phyloP scores from a whole-genome alignment of 192 early-diverging fungal species.

The Neocallimastix lanati region DNA sequence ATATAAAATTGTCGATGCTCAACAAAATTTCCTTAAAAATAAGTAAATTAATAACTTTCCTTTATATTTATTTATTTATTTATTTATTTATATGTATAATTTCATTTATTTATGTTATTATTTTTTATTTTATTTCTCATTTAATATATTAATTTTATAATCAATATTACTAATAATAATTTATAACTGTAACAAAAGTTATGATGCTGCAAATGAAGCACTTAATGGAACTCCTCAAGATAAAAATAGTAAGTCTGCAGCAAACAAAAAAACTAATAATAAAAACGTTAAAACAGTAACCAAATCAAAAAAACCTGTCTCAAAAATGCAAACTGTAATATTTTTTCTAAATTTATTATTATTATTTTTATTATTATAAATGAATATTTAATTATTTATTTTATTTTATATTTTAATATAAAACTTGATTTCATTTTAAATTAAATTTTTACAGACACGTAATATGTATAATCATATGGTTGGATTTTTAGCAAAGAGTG shows the following conservation, averaged over 20 bases:
- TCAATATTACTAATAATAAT: neutral
- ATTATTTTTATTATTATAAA: too few species aligned
- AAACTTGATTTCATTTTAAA: too few species aligned
- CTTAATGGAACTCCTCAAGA: neutral
- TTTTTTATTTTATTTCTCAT: neutral
- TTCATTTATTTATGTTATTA: too few species aligned
- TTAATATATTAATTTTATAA: slow-evolving; percentile 13
- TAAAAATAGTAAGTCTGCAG: neutral
- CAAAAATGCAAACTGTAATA: neutral
- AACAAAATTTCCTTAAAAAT: slow-evolving; percentile 36
- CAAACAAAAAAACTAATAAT: neutral
- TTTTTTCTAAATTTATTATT: too few species aligned
- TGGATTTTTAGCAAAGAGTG: slow-evolving; percentile 44
- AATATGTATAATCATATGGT: slow-evolving; percentile 72
- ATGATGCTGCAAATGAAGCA: neutral
- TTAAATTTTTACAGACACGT: slow-evolving; percentile 23
- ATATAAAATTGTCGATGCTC: slow-evolving; percentile 74
- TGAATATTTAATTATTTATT: too few species aligned
- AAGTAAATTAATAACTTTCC: slow-evolving; percentile 18
- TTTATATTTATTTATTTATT: neutral
- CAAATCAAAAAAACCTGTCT: neutral
- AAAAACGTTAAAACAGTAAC: neutral
- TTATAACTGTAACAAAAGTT: neutral
- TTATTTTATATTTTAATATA: too few species aligned
- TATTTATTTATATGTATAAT: slow-evolving; percentile 1